phyloP scores from a whole-genome alignment of 2,329 filamentous ascomycete genomes.

The Paraphaeosphaeria sporulosa region DNA sequence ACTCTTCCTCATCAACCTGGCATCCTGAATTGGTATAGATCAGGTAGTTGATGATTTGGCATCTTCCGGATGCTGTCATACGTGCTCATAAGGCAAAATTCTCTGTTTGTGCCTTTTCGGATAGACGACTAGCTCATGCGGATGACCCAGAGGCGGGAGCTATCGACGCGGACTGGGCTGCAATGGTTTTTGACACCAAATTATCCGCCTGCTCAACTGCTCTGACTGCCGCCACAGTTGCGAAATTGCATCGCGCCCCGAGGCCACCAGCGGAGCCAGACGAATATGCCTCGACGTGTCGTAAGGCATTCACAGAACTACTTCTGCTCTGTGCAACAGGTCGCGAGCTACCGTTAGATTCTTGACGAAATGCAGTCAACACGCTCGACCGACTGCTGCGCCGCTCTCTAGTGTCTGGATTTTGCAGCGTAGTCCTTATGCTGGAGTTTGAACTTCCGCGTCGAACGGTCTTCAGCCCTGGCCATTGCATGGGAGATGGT shows the following conservation, averaged over 20 bases:
- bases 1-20: slow-evolving; percentile 1
- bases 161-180: background rate
- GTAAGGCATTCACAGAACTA: slow-evolving; percentile 26
- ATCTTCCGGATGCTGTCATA: background rate
- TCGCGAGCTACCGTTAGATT: slow-evolving; percentile 23
- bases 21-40: background rate
- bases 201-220: slow-evolving; percentile 25
- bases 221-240: slow-evolving; percentile 30
- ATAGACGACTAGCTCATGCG: slow-evolving; percentile 4
- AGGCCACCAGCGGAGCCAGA: slow-evolving; percentile 27
- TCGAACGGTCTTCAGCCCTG: slow-evolving; percentile 42
- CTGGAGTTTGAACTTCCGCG: slow-evolving; percentile 50
- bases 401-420: slow-evolving; percentile 27
- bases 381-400: slow-evolving; percentile 41
- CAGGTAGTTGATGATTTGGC: background rate
- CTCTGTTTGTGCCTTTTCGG: slow-evolving; percentile 10
- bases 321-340: slow-evolving; percentile 26
- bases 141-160: background rate
- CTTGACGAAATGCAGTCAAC: slow-evolving; percentile 36
- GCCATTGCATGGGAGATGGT: slow-evolving; percentile 51
- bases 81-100: slow-evolving; percentile 12
- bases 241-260: slow-evolving; percentile 28
- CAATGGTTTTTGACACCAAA: background rate
- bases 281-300: slow-evolving; percentile 18
- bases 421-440: slow-evolving; percentile 39